These are phyloP conservation scores for Claviceps monticola DNA, from an alignment of 2,329 filamentous ascomycete genomes.

Conservation along the genomic window DNA sequence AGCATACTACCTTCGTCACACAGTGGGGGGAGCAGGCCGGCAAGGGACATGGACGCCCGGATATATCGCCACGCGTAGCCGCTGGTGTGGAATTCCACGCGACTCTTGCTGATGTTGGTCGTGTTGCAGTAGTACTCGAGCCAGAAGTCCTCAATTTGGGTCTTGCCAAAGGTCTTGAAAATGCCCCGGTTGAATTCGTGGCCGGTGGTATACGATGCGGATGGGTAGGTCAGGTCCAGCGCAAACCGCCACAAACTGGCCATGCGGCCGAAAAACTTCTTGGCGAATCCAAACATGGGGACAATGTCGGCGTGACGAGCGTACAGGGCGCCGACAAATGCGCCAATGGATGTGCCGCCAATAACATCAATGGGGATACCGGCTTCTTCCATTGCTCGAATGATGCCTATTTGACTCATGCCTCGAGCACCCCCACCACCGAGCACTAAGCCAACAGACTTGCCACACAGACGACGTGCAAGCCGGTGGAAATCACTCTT, in stretches of 20 bases:
- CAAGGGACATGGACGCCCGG: conserved; percentile 89
- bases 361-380: conserved; percentile 93
- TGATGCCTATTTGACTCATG: conserved; percentile 86
- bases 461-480: conserved; percentile 78
- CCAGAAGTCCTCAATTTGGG: conserved; percentile 98
- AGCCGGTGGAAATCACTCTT: conserved; percentile 95
- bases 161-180: conserved; percentile 94
- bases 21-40: conserved; percentile 79
- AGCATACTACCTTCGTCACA: conserved; percentile 97
- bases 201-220: conserved; percentile 91
- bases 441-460: conserved; percentile 85
- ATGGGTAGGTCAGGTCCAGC: conserved; percentile 88
- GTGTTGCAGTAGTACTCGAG: conserved; percentile 98
- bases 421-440: conserved; percentile 88
- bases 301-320: conserved; percentile 93
- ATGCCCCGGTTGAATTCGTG: conserved; percentile 98
- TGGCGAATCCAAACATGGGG: conserved; percentile 89
- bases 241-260: conserved; percentile 98
- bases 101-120: conserved; percentile 92
- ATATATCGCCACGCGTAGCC: conserved; percentile 98
- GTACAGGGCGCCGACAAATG: conserved; percentile 90
- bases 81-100: conserved; percentile 84
- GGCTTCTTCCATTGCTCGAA: conserved; percentile 86
- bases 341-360: conserved; percentile 89
- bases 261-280: conserved; percentile 98